Evolutionary conservation across 1,284 basidiomycete genomes (phyloP), one percentile per base, ranked within the genome.

Genomic region (Ganoderma boninense): DNA sequence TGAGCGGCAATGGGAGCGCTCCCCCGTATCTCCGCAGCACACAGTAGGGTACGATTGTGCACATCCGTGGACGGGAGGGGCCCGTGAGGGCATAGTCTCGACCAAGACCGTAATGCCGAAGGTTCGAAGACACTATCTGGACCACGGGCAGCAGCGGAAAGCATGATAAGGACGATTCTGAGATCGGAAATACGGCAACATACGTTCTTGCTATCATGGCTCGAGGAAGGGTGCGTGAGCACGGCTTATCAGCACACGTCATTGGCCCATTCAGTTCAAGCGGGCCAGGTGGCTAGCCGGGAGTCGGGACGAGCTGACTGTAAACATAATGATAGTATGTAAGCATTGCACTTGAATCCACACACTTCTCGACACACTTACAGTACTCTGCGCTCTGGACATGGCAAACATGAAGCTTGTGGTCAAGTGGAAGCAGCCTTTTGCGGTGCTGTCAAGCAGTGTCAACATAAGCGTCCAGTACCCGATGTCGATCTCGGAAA

Each of bases 1-100:
- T 29, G 54, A 38, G 67, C 56, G 62, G 54, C 20, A 62, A 59
- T 60, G 52, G 32, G 44, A 43, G 23, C 35, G 35, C 46, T 3
- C 40, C n/a, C 32, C 40, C 8, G 46, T 67, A 57, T 57, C 54
- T 57, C 54, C 54, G 54, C 54, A 57, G 54, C 18, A 29, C 2
- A 16, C 16, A 8, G 54, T 11, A 57, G 16, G 8, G 18, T 18
- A 35, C 20, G 54, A 57, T 35, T 57, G 32, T 18, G 29, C 29
- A 13, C 32, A 32, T 57, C 54, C 32, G 3, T 35, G 54, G 54
- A 57, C 5, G 32, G 54, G 29, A 35, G 32, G 26, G 5, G 16
- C 54, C 23, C 54, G 29, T 57, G 54, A 54, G 54, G 14, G 54
- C 16, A 35, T 32, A 32, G 32, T 32, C 32, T 32, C 32, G 32